phyloP scores from a whole-genome alignment of 495 filamentous ascomycete genomes.

The Diplogelasinospora grovesii region DNA sequence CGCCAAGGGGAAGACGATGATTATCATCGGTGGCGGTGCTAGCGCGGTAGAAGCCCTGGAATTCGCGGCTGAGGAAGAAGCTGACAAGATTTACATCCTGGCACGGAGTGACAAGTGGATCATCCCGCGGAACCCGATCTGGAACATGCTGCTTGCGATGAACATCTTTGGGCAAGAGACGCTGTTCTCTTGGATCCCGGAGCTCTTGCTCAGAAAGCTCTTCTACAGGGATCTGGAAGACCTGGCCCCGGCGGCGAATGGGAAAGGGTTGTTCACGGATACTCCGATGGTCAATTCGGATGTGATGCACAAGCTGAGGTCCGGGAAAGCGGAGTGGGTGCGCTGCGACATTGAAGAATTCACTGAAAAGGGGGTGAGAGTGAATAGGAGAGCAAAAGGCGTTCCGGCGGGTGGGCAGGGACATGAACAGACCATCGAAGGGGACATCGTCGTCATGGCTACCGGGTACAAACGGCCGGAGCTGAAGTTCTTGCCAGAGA shows the following conservation, averaged over 20 bases:
- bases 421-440: slow-evolving; percentile 51
- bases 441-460: slow-evolving; percentile 75
- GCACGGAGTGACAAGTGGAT: slow-evolving; percentile 84
- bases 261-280: slow-evolving; percentile 70
- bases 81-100: slow-evolving; percentile 62
- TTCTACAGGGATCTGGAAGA: slow-evolving; percentile 84
- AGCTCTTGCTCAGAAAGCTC: slow-evolving; percentile 64
- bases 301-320: slow-evolving; percentile 70
- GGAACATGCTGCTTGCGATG: slow-evolving; percentile 65
- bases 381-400: slow-evolving; percentile 64
- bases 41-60: slow-evolving; percentile 80
- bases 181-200: slow-evolving; percentile 67
- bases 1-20: slow-evolving; percentile 63
- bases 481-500: slow-evolving; percentile 62
- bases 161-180: slow-evolving; percentile 80
- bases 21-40: slow-evolving; percentile 73
- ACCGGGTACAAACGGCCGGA: slow-evolving; percentile 73
- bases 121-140: slow-evolving; percentile 69
- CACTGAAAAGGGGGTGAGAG: slow-evolving; percentile 55
- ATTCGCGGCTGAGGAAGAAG: slow-evolving; percentile 62
- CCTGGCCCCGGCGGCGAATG: slow-evolving; percentile 60
- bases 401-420: slow-evolving; percentile 71
- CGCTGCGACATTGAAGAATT: slow-evolving; percentile 70
- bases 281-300: slow-evolving; percentile 85
- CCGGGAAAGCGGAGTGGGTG: slow-evolving; percentile 69